phyloP scores from a whole-genome alignment of 805 yeast genomes.

The Lachancea sp. region DNA sequence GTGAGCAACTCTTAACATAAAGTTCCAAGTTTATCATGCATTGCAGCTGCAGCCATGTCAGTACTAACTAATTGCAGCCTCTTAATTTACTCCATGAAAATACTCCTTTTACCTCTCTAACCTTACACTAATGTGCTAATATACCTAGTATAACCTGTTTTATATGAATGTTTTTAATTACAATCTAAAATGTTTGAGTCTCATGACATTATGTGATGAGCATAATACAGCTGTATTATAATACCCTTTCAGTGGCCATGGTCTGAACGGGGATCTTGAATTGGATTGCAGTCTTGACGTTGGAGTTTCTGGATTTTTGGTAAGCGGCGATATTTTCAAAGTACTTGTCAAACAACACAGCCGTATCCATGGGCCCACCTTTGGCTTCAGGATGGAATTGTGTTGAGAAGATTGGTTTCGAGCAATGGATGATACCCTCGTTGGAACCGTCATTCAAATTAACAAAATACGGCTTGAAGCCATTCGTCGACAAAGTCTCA shows the following conservation, averaged over 20 bases:
- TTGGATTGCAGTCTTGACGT: slow-evolving; percentile 13
- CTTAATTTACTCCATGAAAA: no score
- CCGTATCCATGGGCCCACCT: slow-evolving; percentile 96
- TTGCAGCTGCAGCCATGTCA: no score
- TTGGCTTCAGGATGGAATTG: slow-evolving; percentile 99
- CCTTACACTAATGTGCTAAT: slow-evolving; percentile 1
- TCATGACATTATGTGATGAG: neutral
- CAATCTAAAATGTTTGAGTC: neutral
- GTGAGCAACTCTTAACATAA: no score
- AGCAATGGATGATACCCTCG: slow-evolving; percentile 91
- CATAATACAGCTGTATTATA: slow-evolving; percentile 2
- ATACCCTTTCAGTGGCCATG: slow-evolving; percentile 31
- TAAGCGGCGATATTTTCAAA: slow-evolving; percentile 60
- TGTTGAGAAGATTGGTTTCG: slow-evolving; percentile 88
- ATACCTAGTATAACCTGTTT: neutral
- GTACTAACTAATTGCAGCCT: no score
- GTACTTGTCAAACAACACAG: slow-evolving; percentile 85
- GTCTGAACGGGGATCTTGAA: slow-evolving; percentile 18
- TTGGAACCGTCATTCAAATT: slow-evolving; percentile 93
- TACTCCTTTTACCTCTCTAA: neutral
- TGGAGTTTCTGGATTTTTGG: slow-evolving; percentile 34
- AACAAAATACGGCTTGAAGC: slow-evolving; percentile 79
- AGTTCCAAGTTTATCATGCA: no score
- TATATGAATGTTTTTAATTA: slow-evolving; percentile 1
- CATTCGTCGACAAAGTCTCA: slow-evolving; percentile 57